A percentile compares a stretch with the other conserved stretches of the same genome.
phyloP scores from a whole-genome alignment of 2,329 filamentous ascomycete species.

The Colletotrichum aenigma region DNA sequence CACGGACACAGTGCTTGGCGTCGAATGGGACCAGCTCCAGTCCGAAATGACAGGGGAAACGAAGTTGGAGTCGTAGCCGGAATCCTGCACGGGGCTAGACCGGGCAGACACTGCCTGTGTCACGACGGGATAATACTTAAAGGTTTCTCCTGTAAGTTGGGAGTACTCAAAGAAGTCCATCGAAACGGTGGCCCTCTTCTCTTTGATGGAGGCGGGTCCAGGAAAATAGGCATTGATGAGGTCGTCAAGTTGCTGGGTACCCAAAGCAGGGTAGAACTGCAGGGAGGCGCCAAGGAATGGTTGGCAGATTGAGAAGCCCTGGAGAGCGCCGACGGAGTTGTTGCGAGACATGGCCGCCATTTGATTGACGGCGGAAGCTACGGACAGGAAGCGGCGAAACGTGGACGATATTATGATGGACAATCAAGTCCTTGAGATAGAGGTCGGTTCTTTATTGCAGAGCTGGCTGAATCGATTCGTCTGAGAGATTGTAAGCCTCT shows the following conservation, averaged over 20 bases:
- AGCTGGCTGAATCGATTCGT: not conserved
- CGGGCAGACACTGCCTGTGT: slow-evolving; percentile 48
- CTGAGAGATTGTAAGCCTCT: not conserved
- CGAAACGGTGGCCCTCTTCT: slow-evolving; percentile 63
- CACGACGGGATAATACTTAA: slow-evolving; percentile 64
- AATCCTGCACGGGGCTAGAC: slow-evolving; percentile 47
- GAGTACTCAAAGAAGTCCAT: slow-evolving; percentile 64
- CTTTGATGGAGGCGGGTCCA: slow-evolving; percentile 55
- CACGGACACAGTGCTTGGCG: slow-evolving; percentile 29
- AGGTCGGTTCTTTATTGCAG: not conserved
- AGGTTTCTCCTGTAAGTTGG: slow-evolving; percentile 58
- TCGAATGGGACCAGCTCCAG: slow-evolving; percentile 48
- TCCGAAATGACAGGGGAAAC: slow-evolving; percentile 54
- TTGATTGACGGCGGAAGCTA: not conserved
- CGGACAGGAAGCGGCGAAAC: not conserved
- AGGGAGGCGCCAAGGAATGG: slow-evolving; percentile 59
- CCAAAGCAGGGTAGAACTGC: slow-evolving; percentile 70
- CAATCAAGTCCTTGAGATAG: not conserved
- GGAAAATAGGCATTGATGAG: slow-evolving; percentile 63
- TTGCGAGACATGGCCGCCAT: slow-evolving; percentile 41
- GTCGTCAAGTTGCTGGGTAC: slow-evolving; percentile 64
- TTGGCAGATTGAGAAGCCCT: slow-evolving; percentile 67
- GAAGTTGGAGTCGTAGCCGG: slow-evolving; percentile 50
- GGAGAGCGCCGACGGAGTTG: slow-evolving; percentile 35
- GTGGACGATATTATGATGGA: not conserved